A percentile compares a stretch with the other conserved stretches of the same genome.
Conservation (phyloP, 169 alveolate species). For the Plasmodium vinckei region DNA sequence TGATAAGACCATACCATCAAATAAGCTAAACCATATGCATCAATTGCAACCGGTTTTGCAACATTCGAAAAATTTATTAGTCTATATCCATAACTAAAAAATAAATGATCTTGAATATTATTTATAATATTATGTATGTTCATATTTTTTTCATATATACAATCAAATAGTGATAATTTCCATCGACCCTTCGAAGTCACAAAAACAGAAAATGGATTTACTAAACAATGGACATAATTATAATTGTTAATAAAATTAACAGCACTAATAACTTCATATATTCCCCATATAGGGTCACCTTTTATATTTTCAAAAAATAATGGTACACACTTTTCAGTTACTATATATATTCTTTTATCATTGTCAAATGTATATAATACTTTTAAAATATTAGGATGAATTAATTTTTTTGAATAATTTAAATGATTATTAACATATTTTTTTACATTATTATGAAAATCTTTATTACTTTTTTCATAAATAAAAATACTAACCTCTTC, state of each 20-base stretch:
- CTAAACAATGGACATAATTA: conserved; percentile 79
- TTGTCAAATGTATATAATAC: conserved; percentile 78
- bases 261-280: conserved; percentile 75
- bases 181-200: conserved; percentile 77
- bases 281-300: conserved; percentile 22
- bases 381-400: conserved; percentile 83
- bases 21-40: conserved; percentile 30
- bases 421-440: conserved; percentile 79
- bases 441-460: conserved; percentile 51
- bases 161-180: conserved; percentile 78
- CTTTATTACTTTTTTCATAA: conserved; percentile 49
- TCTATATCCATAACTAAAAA: conserved; percentile 25
- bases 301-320: conserved; percentile 69
- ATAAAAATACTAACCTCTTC: conserved; percentile 66
- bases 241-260: conserved; percentile 79
- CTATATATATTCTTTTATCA: conserved; percentile 81
- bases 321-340: conserved; percentile 84
- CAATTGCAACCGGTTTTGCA: conserved; percentile 20
- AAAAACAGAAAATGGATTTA: conserved; percentile 78
- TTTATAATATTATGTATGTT: background rate
- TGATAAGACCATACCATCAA: conserved; percentile 60
- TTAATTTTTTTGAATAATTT: conserved; percentile 70
- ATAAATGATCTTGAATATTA: conserved; percentile 40
- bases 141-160: conserved; percentile 78
- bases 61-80: conserved; percentile 5